phyloP scores from a whole-genome alignment of 225 moss, liverwort and hornwort genomes.

The Takakia lepidozioides region DNA sequence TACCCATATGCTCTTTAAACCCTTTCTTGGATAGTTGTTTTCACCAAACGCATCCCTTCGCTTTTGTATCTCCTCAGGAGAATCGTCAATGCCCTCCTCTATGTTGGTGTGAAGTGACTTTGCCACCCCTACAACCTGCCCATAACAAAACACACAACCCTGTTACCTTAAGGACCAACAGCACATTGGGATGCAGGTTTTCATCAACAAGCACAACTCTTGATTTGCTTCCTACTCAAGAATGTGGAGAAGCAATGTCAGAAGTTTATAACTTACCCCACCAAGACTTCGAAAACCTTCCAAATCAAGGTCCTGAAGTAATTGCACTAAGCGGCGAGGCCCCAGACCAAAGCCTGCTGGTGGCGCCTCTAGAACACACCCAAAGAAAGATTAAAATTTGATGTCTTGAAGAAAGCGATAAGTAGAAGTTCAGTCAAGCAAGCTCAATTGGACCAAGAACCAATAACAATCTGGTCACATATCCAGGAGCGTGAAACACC shows the following conservation, averaged over 20 bases:
- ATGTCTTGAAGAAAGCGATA: too few relatives aligned
- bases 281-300: constrained; percentile 48
- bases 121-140: constrained; percentile 41
- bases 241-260: too few relatives aligned
- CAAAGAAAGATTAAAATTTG: not conserved
- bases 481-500: too few relatives aligned
- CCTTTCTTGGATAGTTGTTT: constrained; percentile 79
- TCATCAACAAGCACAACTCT: too few relatives aligned
- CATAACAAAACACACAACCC: not conserved
- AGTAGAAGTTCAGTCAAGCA: too few relatives aligned
- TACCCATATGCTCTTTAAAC: constrained; percentile 61
- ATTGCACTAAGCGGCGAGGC: constrained; percentile 29
- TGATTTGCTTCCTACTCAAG: too few relatives aligned
- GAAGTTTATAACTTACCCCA: too few relatives aligned
- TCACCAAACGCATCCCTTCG: constrained; percentile 64
- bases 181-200: too few relatives aligned
- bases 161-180: too few relatives aligned
- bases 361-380: constrained; percentile 19
- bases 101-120: constrained; percentile 44
- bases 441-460: too few relatives aligned
- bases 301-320: constrained; percentile 53
- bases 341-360: constrained; percentile 68
- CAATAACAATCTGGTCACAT: too few relatives aligned
- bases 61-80: constrained; percentile 37
- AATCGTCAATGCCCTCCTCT: constrained; percentile 53